These are phyloP conservation scores for Globisporangium abappressorium DNA, from an alignment of 352 stramenopile genomes.

Conservation along the genomic window DNA sequence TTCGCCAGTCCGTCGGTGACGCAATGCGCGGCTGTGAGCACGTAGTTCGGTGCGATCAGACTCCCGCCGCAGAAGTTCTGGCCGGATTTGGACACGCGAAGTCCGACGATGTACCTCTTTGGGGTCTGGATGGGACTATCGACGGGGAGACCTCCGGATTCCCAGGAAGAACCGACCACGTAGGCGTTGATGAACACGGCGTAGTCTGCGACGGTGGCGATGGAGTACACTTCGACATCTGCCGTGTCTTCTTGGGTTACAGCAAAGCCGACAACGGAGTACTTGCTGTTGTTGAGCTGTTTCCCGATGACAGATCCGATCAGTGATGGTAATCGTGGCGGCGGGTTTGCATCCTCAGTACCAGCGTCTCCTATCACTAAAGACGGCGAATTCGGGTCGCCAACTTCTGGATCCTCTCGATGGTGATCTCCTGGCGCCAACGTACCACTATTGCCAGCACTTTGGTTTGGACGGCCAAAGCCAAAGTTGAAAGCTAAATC, in stretches of 20 bases:
- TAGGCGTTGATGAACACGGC: slow-evolving; percentile 35
- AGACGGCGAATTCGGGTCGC: background rate
- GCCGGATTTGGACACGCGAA: slow-evolving; percentile 17
- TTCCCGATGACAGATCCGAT: slow-evolving; percentile 7
- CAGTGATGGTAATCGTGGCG: background rate
- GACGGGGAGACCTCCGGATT: slow-evolving; percentile 5
- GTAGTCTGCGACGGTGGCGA: slow-evolving; percentile 23
- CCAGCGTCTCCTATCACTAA: background rate
- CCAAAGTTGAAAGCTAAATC: background rate
- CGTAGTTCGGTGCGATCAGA: slow-evolving; percentile 34
- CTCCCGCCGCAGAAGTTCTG: slow-evolving; percentile 42
- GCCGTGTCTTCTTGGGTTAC: background rate
- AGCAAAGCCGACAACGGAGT: slow-evolving; percentile 9
- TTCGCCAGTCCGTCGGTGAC: slow-evolving; percentile 26
- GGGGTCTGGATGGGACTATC: slow-evolving; percentile 10
- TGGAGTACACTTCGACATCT: slow-evolving; percentile 15
- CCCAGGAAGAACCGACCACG: slow-evolving; percentile 22
- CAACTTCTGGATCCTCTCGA: background rate
- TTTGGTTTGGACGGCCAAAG: background rate
- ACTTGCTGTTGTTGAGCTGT: slow-evolving; percentile 9
- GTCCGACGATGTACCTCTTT: slow-evolving; percentile 19
- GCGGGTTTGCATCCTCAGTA: background rate
- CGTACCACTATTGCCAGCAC: background rate
- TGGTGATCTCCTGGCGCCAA: too few relatives aligned
- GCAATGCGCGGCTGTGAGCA: slow-evolving; percentile 47